These are phyloP conservation scores for Trebouxia sp. DNA, from an alignment of 139 green algal genomes.

Conservation along the genomic window DNA sequence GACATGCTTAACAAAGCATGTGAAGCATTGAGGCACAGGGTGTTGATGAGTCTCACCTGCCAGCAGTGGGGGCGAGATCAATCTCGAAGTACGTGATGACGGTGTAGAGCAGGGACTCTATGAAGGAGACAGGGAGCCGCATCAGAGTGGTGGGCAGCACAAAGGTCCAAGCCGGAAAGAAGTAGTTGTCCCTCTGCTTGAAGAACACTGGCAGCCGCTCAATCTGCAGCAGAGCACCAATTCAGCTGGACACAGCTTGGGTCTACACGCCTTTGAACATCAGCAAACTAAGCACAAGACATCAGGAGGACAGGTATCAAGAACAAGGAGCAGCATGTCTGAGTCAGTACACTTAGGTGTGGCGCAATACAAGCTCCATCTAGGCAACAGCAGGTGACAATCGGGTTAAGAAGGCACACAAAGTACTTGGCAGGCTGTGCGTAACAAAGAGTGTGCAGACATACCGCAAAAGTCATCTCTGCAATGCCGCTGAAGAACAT, in stretches of 20 bases:
- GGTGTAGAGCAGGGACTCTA: constrained; percentile 37
- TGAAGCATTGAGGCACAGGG: background rate
- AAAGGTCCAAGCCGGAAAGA: constrained; percentile 51
- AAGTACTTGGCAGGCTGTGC: no score
- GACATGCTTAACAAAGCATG: background rate
- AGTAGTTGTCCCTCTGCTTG: constrained; percentile 53
- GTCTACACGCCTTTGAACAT: no score
- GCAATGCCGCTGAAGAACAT: constrained; percentile 51
- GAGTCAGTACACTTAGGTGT: background rate
- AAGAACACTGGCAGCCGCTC: constrained; percentile 46
- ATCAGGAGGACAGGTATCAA: no score
- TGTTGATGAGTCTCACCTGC: constrained; percentile 22
- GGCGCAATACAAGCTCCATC: no score
- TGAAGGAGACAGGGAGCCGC: constrained; percentile 43
- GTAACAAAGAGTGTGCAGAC: no score
- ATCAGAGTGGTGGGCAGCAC: constrained; percentile 44
- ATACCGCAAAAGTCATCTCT: constrained; percentile 37
- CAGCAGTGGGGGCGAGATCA: constrained; percentile 28
- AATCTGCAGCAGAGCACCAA: constrained; percentile 27
- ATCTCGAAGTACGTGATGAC: constrained; percentile 49
- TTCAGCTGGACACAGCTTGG: background rate
- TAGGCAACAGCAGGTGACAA: background rate
- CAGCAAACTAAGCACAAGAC: no score
- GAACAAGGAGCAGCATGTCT: background rate
- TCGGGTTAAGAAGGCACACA: background rate